Evolutionary conservation across 352 stramenopile genomes (phyloP).

Genomic region (Saprolegnia diclina): DNA sequence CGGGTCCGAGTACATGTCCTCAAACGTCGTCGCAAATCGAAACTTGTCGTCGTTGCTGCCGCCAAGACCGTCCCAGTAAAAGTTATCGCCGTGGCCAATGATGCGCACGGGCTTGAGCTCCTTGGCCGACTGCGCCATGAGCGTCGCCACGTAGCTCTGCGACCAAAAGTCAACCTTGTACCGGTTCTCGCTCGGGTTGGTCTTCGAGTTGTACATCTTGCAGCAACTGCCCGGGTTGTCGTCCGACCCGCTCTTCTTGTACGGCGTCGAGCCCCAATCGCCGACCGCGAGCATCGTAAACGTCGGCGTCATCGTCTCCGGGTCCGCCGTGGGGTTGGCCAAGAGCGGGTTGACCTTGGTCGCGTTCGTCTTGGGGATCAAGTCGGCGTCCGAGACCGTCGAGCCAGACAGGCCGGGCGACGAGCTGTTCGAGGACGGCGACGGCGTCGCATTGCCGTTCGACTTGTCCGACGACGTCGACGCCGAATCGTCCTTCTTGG

Average conservation of each 20-base stretch:
- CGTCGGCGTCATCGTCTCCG: constrained; percentile 31
- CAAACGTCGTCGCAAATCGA: constrained; percentile 52
- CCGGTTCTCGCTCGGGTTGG: constrained; percentile 19
- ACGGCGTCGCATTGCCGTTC: not conserved
- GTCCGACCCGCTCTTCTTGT: constrained; percentile 18
- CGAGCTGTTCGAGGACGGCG: not conserved
- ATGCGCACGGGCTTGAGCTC: constrained; percentile 21
- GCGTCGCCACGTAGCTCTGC: constrained; percentile 30
- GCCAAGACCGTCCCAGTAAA: constrained; percentile 62
- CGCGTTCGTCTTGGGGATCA: not conserved
- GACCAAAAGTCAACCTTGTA: constrained; percentile 23
- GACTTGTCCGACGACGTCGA: not conserved
- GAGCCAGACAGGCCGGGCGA: not conserved
- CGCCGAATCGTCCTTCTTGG: not conserved
- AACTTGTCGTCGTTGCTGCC: constrained; percentile 37
- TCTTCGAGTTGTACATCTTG: constrained; percentile 16
- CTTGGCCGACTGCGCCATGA: constrained; percentile 28
- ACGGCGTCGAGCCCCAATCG: constrained; percentile 24
- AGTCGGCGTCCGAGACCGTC: constrained; percentile 3
- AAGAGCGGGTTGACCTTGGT: not conserved
- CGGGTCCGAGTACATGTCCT: constrained; percentile 45
- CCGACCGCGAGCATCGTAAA: constrained; percentile 22
- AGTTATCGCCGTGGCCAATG: constrained; percentile 43
- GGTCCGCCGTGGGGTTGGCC: constrained; percentile 10
- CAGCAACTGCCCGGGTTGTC: not conserved